A percentile compares a stretch with the other conserved stretches of the same genome.
phyloP scores from a whole-genome alignment of 1,284 basidiomycete genomes.

The Ustilago cynodontis region DNA sequence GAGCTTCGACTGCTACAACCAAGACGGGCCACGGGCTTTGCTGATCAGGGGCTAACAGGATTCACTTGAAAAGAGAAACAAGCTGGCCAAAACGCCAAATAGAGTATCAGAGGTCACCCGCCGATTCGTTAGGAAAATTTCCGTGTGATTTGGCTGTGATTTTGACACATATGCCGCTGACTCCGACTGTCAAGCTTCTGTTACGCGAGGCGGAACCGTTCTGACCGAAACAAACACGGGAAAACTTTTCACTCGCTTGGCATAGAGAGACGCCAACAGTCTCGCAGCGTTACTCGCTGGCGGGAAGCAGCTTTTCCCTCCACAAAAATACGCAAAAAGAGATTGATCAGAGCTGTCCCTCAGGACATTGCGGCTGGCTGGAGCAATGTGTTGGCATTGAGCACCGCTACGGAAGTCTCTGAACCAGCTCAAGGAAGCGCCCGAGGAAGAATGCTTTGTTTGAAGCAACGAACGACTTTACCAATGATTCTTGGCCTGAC shows the following conservation, averaged over 20 bases:
- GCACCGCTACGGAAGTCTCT: slow-evolving; percentile 4
- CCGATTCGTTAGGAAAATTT: slow-evolving; percentile 19
- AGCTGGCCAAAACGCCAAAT: background rate
- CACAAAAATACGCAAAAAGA: background rate
- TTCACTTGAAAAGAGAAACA: background rate
- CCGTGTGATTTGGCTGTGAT: background rate
- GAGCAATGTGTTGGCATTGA: too few relatives aligned
- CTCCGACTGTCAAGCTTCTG: background rate
- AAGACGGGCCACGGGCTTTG: too few relatives aligned
- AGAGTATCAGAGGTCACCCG: slow-evolving; percentile 24
- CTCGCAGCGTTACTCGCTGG: background rate
- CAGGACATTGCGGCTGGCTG: slow-evolving; percentile 14
- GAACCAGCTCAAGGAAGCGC: background rate
- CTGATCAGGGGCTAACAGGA: background rate
- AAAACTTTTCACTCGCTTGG: slow-evolving; percentile 4
- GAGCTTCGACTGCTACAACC: too few relatives aligned
- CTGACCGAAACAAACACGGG: background rate
- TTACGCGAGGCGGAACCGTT: slow-evolving; percentile 3
- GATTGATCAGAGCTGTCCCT: background rate
- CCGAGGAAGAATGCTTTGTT: too few relatives aligned
- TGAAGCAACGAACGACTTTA: too few relatives aligned
- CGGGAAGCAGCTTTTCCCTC: background rate
- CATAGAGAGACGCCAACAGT: too few relatives aligned
- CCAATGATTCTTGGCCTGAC: too few relatives aligned
- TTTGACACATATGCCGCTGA: slow-evolving; percentile 24